phyloP scores from a whole-genome alignment of 331 rosid species.

The Malus hybrid region DNA sequence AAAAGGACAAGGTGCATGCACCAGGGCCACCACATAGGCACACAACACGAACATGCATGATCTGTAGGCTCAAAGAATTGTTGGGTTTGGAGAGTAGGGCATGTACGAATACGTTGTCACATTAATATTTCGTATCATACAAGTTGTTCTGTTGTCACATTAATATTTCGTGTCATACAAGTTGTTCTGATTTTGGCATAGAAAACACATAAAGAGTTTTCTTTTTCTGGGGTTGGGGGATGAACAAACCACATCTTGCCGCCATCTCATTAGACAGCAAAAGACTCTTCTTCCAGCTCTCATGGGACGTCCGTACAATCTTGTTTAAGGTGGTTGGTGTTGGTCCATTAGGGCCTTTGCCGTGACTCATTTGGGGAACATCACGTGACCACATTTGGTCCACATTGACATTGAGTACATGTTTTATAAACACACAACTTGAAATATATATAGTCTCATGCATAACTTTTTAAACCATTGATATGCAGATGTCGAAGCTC shows the following conservation, averaged over 20 bases:
- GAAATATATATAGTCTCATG: background rate
- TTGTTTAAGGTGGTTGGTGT: slow-evolving; percentile 16
- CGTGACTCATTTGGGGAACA: slow-evolving; percentile 26
- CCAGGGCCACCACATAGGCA: slow-evolving; percentile 26
- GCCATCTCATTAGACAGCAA: slow-evolving; percentile 54
- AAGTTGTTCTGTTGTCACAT: background rate
- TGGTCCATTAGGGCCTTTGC: slow-evolving; percentile 47
- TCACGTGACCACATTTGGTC: slow-evolving; percentile 13
- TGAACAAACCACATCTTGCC: slow-evolving; percentile 18
- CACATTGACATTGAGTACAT: background rate
- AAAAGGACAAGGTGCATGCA: background rate
- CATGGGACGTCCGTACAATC: slow-evolving; percentile 32
- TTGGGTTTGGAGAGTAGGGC: background rate
- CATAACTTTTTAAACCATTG: background rate
- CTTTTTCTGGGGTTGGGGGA: background rate
- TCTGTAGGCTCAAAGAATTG: slow-evolving; percentile 51
- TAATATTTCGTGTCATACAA: background rate
- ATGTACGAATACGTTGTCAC: background rate
- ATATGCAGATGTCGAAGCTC: slow-evolving; percentile 47
- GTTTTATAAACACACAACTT: background rate
- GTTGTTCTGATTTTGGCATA: background rate
- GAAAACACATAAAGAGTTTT: background rate
- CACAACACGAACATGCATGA: slow-evolving; percentile 31
- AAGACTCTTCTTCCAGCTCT: slow-evolving; percentile 10
- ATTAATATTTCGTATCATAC: background rate